Base-by-base conservation (phyloP, 805 yeast genomes). In the Monosporozyma yasuniensis region DNA sequence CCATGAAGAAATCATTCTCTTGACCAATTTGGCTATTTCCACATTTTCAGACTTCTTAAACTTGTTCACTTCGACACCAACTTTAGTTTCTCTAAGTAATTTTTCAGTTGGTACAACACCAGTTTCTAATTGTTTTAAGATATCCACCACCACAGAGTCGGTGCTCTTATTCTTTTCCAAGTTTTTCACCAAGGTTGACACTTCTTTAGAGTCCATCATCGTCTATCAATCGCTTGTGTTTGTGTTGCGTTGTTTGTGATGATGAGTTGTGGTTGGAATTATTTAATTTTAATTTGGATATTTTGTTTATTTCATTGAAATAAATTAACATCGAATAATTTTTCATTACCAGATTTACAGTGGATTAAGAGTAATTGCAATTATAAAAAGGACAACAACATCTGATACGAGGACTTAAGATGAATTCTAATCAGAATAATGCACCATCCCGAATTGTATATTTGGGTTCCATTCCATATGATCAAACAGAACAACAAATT, bases 21-120 rank as follows among this genome's bases (percentile, higher is more conserved):
- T 87, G 35, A 91, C 98, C 39, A 85, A 69, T 2, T 75, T 68
- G 11, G 83, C 73, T 44, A 93, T 67, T 57, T 89, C 95, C 21
- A 76, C 54, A 66, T 85, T 87, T 28, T 69, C 61, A 44, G 81
- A 80, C 8, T 86, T 70, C 55, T 96, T 80, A 60, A 85, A 80
- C 67, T 87, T 89, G 71, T 93, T 93, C 41, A 93, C 97, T 8
- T 90, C 91, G 16, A 93, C 91, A 55, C 99, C 99, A n/a, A 93
- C 91, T 66, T 88, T 89, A 8, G 99, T 93, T 61, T 91, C 80
- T 60, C 97, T 78, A 47, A 91, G 73, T 34, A 91, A 72, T 63
- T 81, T 79, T 63, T 91, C 98, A 1, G 95, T 82, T 9, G 98
- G 96, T 47, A 88, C 86, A 34, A 67, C 57, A 11, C 86, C 87